Conservation (phyloP, 768 basidiomycete species). For the Kwoniella heveanensis region DNA sequence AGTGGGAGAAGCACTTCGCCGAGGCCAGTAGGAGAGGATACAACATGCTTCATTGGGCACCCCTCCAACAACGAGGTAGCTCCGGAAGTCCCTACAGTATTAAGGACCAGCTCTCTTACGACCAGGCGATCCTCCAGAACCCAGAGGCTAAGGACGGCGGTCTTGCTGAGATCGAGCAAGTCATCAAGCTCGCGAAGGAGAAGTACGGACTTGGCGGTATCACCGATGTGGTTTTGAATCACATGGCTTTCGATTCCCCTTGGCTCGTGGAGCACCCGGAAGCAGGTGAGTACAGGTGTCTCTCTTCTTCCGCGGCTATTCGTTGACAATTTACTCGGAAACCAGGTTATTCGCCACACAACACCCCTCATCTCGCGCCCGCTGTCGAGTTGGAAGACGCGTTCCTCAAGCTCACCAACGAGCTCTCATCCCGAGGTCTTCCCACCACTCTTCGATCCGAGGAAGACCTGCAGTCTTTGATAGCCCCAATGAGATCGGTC, state of each 20-base stretch:
- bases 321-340: not conserved
- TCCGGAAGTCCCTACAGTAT: constrained; percentile 94
- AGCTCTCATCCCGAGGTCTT: constrained; percentile 67
- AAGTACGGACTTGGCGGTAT: constrained; percentile 85
- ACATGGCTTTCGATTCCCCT: constrained; percentile 89
- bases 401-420: constrained; percentile 75
- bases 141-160: constrained; percentile 61
- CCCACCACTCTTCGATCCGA: constrained; percentile 70
- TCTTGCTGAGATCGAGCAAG: constrained; percentile 63
- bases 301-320: not conserved
- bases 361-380: constrained; percentile 88
- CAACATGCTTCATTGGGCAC: constrained; percentile 97
- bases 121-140: constrained; percentile 67
- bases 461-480: constrained; percentile 69
- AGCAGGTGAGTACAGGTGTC: constrained; percentile 66
- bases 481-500: constrained; percentile 65
- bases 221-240: constrained; percentile 96
- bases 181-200: constrained; percentile 64
- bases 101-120: constrained; percentile 79
- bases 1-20: constrained; percentile 77
- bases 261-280: constrained; percentile 95
- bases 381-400: constrained; percentile 89
- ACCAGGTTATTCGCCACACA: constrained; percentile 82
- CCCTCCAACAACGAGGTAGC: constrained; percentile 85
- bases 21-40: constrained; percentile 89